Conservation (phyloP, 371 early-diverging fungal genomes). For the Syncephalastrum racemosum region DNA sequence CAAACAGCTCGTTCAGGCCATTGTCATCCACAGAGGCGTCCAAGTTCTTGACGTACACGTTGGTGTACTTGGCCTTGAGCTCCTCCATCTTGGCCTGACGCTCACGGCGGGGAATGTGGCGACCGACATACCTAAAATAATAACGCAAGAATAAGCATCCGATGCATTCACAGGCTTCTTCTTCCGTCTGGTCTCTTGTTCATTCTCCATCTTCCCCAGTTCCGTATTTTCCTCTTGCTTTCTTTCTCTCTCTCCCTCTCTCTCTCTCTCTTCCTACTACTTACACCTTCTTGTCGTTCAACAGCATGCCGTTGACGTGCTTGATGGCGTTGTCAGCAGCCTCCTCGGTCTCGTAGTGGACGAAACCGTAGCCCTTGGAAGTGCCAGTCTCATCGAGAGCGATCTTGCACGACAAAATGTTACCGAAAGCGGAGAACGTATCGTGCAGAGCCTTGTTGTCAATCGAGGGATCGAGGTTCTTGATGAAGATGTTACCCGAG, state of each 20-base stretch:
- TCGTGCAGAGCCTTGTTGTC: conserved; percentile 99
- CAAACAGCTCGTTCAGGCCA: conserved; percentile 83
- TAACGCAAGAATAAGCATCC: background rate
- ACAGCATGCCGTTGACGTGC: conserved; percentile 97
- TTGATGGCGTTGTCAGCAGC: conserved; percentile 96
- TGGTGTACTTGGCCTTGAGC: conserved; percentile 91
- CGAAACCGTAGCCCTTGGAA: conserved; percentile 98
- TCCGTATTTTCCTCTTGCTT: no score
- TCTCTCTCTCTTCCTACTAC: conserved; percentile 6
- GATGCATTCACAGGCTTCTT: no score
- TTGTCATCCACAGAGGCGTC: conserved; percentile 83
- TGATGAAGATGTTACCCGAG: conserved; percentile 99
- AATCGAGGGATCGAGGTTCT: conserved; percentile 96
- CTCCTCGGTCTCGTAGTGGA: conserved; percentile 97
- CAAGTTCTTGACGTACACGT: conserved; percentile 99
- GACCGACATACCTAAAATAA: conserved; percentile 70
- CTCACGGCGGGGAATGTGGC: conserved; percentile 92
- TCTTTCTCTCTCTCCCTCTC: no score
- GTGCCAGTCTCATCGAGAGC: conserved; percentile 83
- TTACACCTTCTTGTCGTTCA: conserved; percentile 94
- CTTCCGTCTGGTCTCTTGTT: no score
- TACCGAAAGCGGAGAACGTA: conserved; percentile 98
- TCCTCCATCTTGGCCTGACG: conserved; percentile 93
- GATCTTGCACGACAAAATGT: conserved; percentile 98
- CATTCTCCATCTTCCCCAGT: no score